These are phyloP conservation scores for Boletus sp. DNA, from an alignment of 1,284 basidiomycete species.

Conservation along the genomic window DNA sequence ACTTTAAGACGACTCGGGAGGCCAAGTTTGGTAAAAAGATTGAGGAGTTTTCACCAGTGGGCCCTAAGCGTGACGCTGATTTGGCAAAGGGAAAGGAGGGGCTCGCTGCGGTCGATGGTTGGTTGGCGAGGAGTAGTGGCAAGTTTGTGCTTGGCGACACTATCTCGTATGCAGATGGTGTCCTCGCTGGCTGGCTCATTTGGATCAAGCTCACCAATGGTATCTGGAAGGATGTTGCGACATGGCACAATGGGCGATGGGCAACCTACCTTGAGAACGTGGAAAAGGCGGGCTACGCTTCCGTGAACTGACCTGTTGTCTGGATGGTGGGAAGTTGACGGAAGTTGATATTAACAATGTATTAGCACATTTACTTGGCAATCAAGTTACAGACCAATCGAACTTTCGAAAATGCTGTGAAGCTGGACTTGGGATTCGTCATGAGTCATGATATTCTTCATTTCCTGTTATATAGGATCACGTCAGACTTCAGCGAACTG, in stretches of 20 bases:
- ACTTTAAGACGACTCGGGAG: slow-evolving; percentile 35
- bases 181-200: slow-evolving; percentile 30
- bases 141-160: slow-evolving; percentile 37
- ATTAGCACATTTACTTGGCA: not conserved
- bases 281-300: slow-evolving; percentile 27
- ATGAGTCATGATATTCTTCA: not conserved
- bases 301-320: slow-evolving; percentile 7
- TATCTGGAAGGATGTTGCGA: slow-evolving; percentile 29
- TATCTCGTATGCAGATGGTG: slow-evolving; percentile 36
- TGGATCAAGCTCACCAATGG: slow-evolving; percentile 27
- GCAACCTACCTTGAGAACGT: slow-evolving; percentile 27
- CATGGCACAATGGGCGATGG: slow-evolving; percentile 38
- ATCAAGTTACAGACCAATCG: not conserved
- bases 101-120: slow-evolving; percentile 23
- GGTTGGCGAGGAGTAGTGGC: slow-evolving; percentile 28
- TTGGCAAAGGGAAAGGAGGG: slow-evolving; percentile 27
- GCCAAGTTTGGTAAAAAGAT: slow-evolving; percentile 29
- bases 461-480: not conserved
- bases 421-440: too few species aligned
- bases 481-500: slow-evolving; percentile 5
- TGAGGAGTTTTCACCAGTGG: slow-evolving; percentile 35
- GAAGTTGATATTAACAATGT: not conserved
- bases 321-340: not conserved
- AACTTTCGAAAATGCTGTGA: not conserved
- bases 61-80: slow-evolving; percentile 24